Conservation (phyloP, 176 grass and related monocot species). For the Puya raimondii region DNA sequence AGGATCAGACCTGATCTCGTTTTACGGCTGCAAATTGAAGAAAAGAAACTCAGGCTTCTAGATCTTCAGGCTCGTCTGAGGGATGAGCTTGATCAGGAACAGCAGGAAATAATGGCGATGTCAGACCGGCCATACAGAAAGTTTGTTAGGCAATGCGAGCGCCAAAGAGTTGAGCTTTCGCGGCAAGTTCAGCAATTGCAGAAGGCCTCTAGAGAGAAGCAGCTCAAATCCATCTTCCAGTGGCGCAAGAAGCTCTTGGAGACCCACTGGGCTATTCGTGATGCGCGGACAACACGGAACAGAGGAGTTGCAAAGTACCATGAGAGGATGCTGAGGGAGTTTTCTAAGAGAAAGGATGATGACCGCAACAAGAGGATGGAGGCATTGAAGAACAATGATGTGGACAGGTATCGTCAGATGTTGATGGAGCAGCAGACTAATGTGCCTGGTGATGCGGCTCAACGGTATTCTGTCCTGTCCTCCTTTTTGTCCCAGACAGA, state of each 20-base stretch:
- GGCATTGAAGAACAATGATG: conserved; percentile 97
- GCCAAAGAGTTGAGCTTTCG: conserved; percentile 62
- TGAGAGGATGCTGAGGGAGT: conserved; percentile 95
- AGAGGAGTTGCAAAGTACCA: conserved; percentile 95
- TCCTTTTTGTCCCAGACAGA: conserved; percentile 94
- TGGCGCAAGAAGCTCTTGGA: conserved; percentile 99
- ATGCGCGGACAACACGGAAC: conserved; percentile 85
- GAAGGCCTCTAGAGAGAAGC: conserved; percentile 74
- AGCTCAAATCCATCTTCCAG: conserved; percentile 80
- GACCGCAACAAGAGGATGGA: conserved; percentile 98
- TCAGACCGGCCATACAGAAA: conserved; percentile 90
- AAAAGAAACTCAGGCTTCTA: conserved; percentile 90
- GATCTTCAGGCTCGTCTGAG: conserved; percentile 74
- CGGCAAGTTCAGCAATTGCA: conserved; percentile 87
- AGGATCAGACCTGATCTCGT: conserved; percentile 92
- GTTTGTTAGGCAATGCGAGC: conserved; percentile 89
- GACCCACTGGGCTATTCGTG: conserved; percentile 91
- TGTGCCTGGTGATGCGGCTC: conserved; percentile 83
- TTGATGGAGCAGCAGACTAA: conserved; percentile 87
- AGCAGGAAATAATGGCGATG: conserved; percentile 98
- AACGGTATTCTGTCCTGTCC: conserved; percentile 92
- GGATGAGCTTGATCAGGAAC: conserved; percentile 93
- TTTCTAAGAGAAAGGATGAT: conserved; percentile 93
- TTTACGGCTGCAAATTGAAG: conserved; percentile 91
- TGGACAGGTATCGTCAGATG: conserved; percentile 96